A percentile compares a stretch with the other conserved stretches of the same genome.
These are phyloP conservation scores for Malassezia sp. DNA, from an alignment of 1,284 basidiomycete genomes.

Conservation along the genomic window DNA sequence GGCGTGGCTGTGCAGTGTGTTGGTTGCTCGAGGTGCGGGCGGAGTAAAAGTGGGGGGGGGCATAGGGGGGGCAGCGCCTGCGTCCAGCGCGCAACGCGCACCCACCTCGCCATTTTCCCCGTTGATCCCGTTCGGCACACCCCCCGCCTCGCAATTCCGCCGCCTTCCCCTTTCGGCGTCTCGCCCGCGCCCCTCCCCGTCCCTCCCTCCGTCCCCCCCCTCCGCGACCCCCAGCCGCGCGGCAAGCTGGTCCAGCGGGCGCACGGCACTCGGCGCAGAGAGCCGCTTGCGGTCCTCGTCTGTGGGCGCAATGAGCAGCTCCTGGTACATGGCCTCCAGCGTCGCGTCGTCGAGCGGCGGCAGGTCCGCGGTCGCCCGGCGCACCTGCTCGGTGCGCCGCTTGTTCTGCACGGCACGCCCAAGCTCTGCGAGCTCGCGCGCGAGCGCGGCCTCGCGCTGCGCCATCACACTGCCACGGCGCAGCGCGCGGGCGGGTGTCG, in stretches of 20 bases:
- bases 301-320: slow-evolving; percentile 23
- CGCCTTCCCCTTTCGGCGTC: no score
- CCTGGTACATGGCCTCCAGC: slow-evolving; percentile 35
- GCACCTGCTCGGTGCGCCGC: slow-evolving; percentile 25
- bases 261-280: neutral
- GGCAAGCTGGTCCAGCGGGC: neutral
- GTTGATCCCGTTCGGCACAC: no score
- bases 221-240: neutral
- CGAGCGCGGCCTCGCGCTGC: slow-evolving; percentile 15
- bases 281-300: slow-evolving; percentile 17
- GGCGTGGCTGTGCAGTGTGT: no score
- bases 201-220: neutral
- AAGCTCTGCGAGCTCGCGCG: slow-evolving; percentile 26
- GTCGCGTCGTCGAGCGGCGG: slow-evolving; percentile 33
- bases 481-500: neutral
- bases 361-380: slow-evolving; percentile 24
- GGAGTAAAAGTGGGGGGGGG: no score
- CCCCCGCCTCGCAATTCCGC: no score
- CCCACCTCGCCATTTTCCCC: no score
- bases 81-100: no score
- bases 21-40: no score
- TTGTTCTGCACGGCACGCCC: slow-evolving; percentile 19
- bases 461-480: slow-evolving; percentile 1
- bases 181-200: neutral
- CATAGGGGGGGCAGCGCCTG: no score